phyloP scores from a whole-genome alignment of 1,284 basidiomycete genomes.

The Amylostereum areolatum region DNA sequence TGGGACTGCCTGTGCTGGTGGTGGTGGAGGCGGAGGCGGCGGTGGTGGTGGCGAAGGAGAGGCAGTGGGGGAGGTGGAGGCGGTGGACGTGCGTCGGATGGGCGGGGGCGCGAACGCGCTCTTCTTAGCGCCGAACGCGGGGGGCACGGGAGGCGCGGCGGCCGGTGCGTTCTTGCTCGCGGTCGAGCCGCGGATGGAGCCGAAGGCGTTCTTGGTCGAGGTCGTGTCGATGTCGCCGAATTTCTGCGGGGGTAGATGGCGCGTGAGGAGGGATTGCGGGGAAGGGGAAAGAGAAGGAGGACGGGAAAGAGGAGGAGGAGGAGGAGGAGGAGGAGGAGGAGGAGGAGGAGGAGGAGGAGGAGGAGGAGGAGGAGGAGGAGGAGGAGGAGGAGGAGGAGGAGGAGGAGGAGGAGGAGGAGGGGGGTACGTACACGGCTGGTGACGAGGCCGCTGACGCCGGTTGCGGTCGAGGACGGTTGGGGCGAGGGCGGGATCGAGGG shows the following conservation, averaged over 20 bases:
- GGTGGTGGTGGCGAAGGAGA: conserved; percentile 16
- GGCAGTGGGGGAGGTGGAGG: conserved; percentile 12
- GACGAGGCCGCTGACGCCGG: too few species aligned
- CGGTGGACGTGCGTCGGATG: conserved; percentile 28
- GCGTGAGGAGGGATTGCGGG: background rate
- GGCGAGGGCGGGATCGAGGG: background rate
- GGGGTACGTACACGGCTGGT: too few species aligned
- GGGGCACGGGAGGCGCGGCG: conserved; percentile 29
- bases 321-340: background rate
- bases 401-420: background rate
- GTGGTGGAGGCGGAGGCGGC: conserved; percentile 16
- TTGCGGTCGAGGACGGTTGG: background rate
- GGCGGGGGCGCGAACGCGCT: conserved; percentile 54
- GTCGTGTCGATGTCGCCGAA: conserved; percentile 55
- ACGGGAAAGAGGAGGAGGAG: background rate
- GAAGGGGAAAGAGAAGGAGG: background rate
- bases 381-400: background rate
- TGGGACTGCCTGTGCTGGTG: conserved; percentile 18
- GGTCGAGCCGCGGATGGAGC: conserved; percentile 37
- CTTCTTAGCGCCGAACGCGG: conserved; percentile 42
- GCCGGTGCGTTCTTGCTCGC: conserved; percentile 33
- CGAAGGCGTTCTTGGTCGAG: conserved; percentile 44
- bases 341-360: background rate
- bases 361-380: background rate
- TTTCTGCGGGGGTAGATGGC: conserved; percentile 31